Conservation (phyloP, 2,329 filamentous ascomycete species). For the Epichloe coenophiala region DNA sequence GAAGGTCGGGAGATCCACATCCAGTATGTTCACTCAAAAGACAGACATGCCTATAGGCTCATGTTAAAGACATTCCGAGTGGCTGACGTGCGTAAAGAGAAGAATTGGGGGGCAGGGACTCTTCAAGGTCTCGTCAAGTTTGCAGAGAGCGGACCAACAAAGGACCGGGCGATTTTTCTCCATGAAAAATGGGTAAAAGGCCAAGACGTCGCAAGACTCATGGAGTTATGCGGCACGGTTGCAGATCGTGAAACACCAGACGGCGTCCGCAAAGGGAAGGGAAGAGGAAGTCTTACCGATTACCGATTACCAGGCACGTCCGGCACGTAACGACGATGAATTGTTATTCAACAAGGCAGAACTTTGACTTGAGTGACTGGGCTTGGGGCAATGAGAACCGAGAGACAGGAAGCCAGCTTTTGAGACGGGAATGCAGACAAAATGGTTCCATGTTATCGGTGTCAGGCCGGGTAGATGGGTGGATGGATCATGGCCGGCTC, state of each 20-base stretch:
- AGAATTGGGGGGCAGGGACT: not conserved
- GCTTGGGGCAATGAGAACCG: too few species aligned
- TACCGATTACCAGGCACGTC: not conserved
- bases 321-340: not conserved
- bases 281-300: not conserved
- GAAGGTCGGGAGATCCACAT: not conserved
- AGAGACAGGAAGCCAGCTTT: too few species aligned
- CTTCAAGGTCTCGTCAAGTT: not conserved
- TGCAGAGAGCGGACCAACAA: too few species aligned
- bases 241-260: not conserved
- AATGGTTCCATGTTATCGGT: too few species aligned
- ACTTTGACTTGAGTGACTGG: too few species aligned
- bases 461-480: too few species aligned
- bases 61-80: not conserved
- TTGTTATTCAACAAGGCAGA: too few species aligned
- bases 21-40: not conserved
- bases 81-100: not conserved
- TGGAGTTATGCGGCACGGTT: not conserved
- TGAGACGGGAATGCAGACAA: too few species aligned
- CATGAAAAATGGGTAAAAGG: not conserved
- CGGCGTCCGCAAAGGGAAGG: not conserved
- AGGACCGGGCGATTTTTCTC: not conserved
- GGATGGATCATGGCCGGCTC: too few species aligned
- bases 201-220: not conserved
- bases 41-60: not conserved